Evolutionary conservation across 768 basidiomycete genomes (phyloP).

Genomic region (Xerocomellus chrysenteron): DNA sequence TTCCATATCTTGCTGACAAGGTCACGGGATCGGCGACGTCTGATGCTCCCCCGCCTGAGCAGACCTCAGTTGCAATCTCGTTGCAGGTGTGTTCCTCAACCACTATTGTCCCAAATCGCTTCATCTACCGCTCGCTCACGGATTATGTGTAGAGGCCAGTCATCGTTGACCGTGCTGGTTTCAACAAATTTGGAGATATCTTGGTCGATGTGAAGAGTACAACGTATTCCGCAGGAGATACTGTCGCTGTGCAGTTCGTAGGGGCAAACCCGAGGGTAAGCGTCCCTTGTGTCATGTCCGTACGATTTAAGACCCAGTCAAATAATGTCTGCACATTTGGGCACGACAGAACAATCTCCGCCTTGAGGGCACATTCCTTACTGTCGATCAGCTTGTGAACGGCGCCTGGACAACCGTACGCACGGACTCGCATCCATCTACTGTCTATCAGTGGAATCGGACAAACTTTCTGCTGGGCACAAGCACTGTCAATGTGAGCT

Average conservation of each 20-base stretch:
- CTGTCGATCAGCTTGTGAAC: slow-evolving; percentile 52
- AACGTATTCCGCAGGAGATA: slow-evolving; percentile 56
- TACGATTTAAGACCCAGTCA: background rate
- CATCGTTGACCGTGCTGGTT: slow-evolving; percentile 55
- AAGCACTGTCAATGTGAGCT: slow-evolving; percentile 65
- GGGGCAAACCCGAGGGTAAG: slow-evolving; percentile 77
- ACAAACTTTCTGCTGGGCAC: slow-evolving; percentile 56
- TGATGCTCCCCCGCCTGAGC: slow-evolving; percentile 63
- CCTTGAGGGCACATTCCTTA: slow-evolving; percentile 70
- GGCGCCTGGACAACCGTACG: slow-evolving; percentile 56
- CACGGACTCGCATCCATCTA: slow-evolving; percentile 80
- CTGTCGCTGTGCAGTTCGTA: slow-evolving; percentile 61
- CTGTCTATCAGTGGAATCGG: slow-evolving; percentile 63
- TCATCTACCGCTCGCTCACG: background rate
- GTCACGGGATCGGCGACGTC: slow-evolving; percentile 49
- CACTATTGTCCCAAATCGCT: no score
- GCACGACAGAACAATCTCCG: slow-evolving; percentile 66
- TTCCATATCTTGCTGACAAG: slow-evolving; percentile 57
- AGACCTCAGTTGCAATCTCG: slow-evolving; percentile 65
- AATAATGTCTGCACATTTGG: background rate
- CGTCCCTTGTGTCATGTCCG: background rate
- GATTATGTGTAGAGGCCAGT: slow-evolving; percentile 49
- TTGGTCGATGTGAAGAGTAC: slow-evolving; percentile 50
- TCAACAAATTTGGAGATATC: slow-evolving; percentile 62
- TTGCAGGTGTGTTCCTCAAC: slow-evolving; percentile 45